Evolutionary conservation across 2,329 filamentous ascomycete species (phyloP).

Genomic region (Sclerotinia subarctica): DNA sequence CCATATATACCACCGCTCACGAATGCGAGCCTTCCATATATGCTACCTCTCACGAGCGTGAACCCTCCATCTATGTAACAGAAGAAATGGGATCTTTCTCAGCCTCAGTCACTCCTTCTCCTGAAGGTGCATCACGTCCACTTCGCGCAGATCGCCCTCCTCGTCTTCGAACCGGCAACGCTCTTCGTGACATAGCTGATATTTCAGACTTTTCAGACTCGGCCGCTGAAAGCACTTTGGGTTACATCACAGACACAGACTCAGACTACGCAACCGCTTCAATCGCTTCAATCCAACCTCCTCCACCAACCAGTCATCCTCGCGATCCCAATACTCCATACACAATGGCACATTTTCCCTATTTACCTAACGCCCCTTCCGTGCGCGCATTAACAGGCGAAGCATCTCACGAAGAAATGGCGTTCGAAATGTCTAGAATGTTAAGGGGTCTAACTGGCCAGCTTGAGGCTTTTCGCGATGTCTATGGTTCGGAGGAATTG

Average conservation of each 20-base stretch:
- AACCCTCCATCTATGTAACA: constrained; percentile 51
- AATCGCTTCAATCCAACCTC: constrained; percentile 22
- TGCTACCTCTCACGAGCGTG: constrained; percentile 35
- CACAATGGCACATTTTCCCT: constrained; percentile 29
- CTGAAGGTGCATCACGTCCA: not conserved
- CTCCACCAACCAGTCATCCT: constrained; percentile 18
- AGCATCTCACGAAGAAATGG: constrained; percentile 33
- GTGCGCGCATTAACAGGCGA: constrained; percentile 30
- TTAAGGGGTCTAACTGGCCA: constrained; percentile 30
- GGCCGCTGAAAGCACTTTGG: constrained; percentile 29
- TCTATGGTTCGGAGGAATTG: constrained; percentile 28
- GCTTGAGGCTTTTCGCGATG: constrained; percentile 32
- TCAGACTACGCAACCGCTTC: constrained; percentile 24
- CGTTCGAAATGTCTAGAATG: constrained; percentile 30
- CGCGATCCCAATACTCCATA: constrained; percentile 17
- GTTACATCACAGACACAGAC: constrained; percentile 22
- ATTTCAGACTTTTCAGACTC: constrained; percentile 37
- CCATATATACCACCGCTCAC: constrained; percentile 48
- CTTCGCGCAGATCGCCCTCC: constrained; percentile 31
- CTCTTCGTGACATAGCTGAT: constrained; percentile 31
- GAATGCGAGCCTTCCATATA: constrained; percentile 58
- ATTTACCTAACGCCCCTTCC: constrained; percentile 32
- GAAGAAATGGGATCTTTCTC: constrained; percentile 49
- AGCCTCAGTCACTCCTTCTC: constrained; percentile 45
- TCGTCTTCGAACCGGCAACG: constrained; percentile 25